These are phyloP conservation scores for Waitea zeae DNA, from an alignment of 1,284 basidiomycete species.

Conservation along the genomic window DNA sequence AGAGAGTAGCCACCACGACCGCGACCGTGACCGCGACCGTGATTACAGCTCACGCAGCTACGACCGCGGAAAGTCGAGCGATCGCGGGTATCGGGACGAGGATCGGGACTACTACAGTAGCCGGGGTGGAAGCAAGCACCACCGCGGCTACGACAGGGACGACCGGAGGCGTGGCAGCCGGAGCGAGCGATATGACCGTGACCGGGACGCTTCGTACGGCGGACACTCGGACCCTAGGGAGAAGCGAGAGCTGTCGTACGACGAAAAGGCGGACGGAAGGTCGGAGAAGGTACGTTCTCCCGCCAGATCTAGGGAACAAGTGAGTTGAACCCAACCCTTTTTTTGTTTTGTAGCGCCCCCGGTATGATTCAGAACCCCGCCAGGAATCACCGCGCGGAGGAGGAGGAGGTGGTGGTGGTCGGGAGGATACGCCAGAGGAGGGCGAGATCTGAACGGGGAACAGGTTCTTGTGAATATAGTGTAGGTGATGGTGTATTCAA, in stretches of 20 bases:
- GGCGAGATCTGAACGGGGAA: slow-evolving; percentile 46
- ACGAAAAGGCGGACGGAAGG: slow-evolving; percentile 25
- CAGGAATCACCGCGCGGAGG: slow-evolving; percentile 10
- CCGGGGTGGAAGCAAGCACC: slow-evolving; percentile 21
- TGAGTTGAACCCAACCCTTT: too few relatives aligned
- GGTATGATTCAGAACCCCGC: slow-evolving; percentile 31
- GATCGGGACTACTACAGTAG: slow-evolving; percentile 17
- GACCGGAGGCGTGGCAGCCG: slow-evolving; percentile 12
- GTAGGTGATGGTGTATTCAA: slow-evolving; percentile 47
- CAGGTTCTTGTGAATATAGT: slow-evolving; percentile 19
- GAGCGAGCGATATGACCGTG: slow-evolving; percentile 13
- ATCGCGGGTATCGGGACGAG: slow-evolving; percentile 21
- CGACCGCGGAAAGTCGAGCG: slow-evolving; percentile 12
- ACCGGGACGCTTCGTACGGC: slow-evolving; percentile 20
- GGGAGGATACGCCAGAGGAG: slow-evolving; percentile 61
- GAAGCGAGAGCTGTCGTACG: slow-evolving; percentile 26
- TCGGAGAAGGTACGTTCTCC: slow-evolving; percentile 41
- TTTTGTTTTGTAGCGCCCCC: slow-evolving; percentile 31
- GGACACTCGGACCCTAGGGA: slow-evolving; percentile 21
- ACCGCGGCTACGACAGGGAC: slow-evolving; percentile 27
- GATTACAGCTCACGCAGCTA: slow-evolving; percentile 10
- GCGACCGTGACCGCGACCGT: slow-evolving; percentile 12
- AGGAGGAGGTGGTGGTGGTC: slow-evolving; percentile 18
- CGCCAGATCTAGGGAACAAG: slow-evolving; percentile 7
- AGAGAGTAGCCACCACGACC: slow-evolving; percentile 5